Conservation (phyloP, 768 basidiomycete genomes). For the Austroboletus eburneus region DNA sequence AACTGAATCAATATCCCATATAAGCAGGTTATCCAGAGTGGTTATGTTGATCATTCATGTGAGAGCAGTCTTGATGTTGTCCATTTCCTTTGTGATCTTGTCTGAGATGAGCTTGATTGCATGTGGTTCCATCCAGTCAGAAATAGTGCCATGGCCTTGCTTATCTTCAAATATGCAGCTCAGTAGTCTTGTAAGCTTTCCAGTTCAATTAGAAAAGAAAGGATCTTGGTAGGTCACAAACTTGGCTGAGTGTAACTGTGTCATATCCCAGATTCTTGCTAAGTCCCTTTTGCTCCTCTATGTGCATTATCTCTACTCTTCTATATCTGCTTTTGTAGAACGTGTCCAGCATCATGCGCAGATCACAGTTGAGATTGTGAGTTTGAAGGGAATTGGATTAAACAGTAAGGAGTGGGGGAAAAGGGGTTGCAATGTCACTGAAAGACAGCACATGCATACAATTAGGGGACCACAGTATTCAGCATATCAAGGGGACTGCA, state of each 20-base stretch:
- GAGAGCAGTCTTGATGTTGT: neutral
- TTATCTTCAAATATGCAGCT: neutral
- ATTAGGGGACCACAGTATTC: too few relatives aligned
- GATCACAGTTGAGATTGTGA: too few relatives aligned
- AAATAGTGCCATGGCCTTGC: neutral
- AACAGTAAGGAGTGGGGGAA: too few relatives aligned
- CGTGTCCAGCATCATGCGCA: too few relatives aligned
- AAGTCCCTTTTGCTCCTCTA: too few relatives aligned
- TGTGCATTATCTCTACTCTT: too few relatives aligned
- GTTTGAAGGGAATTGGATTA: too few relatives aligned
- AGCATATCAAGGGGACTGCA: too few relatives aligned
- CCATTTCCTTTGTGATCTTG: neutral
- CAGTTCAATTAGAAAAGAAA: neutral
- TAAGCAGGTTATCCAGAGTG: neutral
- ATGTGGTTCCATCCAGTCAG: neutral
- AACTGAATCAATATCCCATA: neutral
- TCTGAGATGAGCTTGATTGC: neutral
- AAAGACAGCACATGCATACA: too few relatives aligned
- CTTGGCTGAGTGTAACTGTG: neutral
- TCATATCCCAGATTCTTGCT: too few relatives aligned
- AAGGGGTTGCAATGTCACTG: too few relatives aligned
- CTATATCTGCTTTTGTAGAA: too few relatives aligned
- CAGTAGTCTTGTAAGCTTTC: neutral
- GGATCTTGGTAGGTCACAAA: neutral
- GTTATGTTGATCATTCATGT: neutral